A percentile compares a stretch with the other conserved stretches of the same genome.
phyloP scores from a whole-genome alignment of 768 basidiomycete genomes.

The Amanita pallidorosea region DNA sequence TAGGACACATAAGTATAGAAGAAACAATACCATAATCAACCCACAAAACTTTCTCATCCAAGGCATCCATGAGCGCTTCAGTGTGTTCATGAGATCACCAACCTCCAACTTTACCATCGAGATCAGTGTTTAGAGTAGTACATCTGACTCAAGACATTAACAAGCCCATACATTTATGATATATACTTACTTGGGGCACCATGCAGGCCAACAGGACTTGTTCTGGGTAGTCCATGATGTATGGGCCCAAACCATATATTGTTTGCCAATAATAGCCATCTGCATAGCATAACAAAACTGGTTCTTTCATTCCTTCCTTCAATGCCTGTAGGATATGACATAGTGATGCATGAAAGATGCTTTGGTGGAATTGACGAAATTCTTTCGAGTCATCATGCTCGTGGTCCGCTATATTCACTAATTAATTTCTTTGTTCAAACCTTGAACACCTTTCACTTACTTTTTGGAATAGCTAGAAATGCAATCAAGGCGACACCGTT shows the following conservation, averaged over 20 bases:
- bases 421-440: no score
- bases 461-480: no score
- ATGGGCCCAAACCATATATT: conserved; percentile 22
- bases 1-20: background rate
- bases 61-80: background rate
- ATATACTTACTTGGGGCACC: background rate
- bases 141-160: background rate
- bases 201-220: conserved; percentile 15
- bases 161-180: background rate
- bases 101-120: conserved; percentile 5
- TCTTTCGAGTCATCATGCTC: no score
- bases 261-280: conserved; percentile 14
- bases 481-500: no score
- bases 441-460: no score
- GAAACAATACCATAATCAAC: conserved; percentile 1
- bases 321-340: no score
- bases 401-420: no score
- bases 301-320: no score
- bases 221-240: conserved; percentile 31
- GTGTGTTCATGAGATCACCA: background rate
- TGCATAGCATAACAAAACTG: no score
- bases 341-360: no score
- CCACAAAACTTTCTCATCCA: background rate
- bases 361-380: no score
- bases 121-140: background rate